phyloP scores from a whole-genome alignment of 2,329 filamentous ascomycete species.

The Escovopsis sp. region DNA sequence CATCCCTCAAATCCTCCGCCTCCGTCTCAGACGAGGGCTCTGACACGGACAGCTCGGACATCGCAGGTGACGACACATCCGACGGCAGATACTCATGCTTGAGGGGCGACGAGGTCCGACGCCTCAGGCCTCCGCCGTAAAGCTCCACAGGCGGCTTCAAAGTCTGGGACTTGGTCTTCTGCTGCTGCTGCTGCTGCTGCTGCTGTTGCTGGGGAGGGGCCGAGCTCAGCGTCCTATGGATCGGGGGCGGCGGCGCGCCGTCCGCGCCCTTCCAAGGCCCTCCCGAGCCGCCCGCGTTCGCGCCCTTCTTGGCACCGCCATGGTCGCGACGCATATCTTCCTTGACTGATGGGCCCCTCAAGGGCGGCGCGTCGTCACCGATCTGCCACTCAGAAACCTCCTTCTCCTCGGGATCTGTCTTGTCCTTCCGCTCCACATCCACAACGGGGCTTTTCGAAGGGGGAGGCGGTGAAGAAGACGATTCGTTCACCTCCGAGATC shows the following conservation, averaged over 20 bases:
- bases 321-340: conserved; percentile 25
- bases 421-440: conserved; percentile 8
- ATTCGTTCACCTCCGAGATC: conserved; percentile 2
- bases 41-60: conserved; percentile 4
- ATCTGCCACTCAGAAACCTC: background rate
- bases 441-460: conserved; percentile 5
- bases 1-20: no score
- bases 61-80: conserved; percentile 44
- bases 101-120: conserved; percentile 76
- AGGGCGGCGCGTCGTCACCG: background rate
- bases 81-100: conserved; percentile 97
- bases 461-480: conserved; percentile 12
- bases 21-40: conserved; percentile 3
- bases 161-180: conserved; percentile 9
- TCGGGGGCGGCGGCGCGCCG: conserved; percentile 35
- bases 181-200: no score
- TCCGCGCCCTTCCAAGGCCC: conserved; percentile 31
- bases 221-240: conserved; percentile 30
- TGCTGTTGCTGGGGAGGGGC: no score
- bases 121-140: conserved; percentile 31
- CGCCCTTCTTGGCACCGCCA: conserved; percentile 14
- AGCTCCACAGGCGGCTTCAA: conserved; percentile 22
- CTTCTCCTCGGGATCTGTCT: conserved; percentile 12
- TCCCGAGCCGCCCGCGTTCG: conserved; percentile 14
- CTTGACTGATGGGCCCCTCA: conserved; percentile 14